Conservation (phyloP, 192 early-diverging fungal genomes). For the Paraglomus brasilianum region DNA sequence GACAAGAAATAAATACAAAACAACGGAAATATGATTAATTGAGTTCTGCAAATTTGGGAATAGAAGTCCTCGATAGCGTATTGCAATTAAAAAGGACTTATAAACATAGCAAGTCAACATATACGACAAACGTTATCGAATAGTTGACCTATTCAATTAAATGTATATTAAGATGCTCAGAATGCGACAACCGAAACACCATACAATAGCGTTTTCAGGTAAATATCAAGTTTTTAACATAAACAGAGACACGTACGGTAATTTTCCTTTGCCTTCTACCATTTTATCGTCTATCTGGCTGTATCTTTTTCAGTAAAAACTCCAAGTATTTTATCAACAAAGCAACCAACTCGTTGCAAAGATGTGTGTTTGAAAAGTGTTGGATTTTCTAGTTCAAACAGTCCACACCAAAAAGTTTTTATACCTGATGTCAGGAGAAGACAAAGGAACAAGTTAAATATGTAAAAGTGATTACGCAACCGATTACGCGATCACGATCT, state of each 20-base stretch:
- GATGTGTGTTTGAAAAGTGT: background rate
- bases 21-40: background rate
- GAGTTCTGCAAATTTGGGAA: background rate
- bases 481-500: constrained; percentile 10
- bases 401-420: background rate
- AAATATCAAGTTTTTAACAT: background rate
- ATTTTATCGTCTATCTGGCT: background rate
- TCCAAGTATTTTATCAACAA: background rate
- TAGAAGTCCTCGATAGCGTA: background rate
- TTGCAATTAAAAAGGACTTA: background rate
- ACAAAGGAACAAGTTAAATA: background rate
- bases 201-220: background rate
- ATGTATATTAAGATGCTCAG: background rate
- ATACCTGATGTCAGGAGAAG: background rate
- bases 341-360: background rate
- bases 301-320: background rate
- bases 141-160: background rate
- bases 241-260: constrained; percentile 6
- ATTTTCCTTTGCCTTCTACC: background rate
- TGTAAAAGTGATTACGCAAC: constrained; percentile 3
- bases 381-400: background rate
- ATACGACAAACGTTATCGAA: background rate
- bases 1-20: background rate
- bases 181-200: background rate
- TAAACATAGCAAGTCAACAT: background rate